These are phyloP conservation scores for Trypanosoma avium DNA, from an alignment of 208 protist genomes.

Conservation along the genomic window DNA sequence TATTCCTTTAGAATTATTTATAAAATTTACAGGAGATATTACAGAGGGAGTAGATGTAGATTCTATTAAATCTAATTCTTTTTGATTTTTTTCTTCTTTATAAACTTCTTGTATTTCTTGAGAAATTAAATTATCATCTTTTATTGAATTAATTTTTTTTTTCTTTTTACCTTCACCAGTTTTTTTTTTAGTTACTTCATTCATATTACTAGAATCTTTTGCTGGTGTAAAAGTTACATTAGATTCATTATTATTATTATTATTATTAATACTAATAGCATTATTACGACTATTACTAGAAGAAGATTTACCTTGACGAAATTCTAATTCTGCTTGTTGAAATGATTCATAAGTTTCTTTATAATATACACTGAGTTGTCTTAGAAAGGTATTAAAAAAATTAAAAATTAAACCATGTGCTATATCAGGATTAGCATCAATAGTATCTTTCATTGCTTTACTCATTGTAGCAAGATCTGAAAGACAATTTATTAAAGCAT, in stretches of 20 bases:
- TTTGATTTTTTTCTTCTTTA: too few relatives aligned
- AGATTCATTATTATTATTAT: too few relatives aligned
- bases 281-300: background rate
- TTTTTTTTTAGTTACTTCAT: background rate
- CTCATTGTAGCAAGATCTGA: slow-evolving; percentile 61
- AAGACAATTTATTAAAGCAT: slow-evolving; percentile 45
- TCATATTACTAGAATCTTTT: too few relatives aligned
- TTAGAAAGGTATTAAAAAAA: slow-evolving; percentile 61
- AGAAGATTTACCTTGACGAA: slow-evolving; percentile 2
- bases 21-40: too few relatives aligned
- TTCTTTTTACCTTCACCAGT: slow-evolving; percentile 5
- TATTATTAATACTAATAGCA: background rate
- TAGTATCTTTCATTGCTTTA: slow-evolving; percentile 61
- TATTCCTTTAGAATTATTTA: too few relatives aligned
- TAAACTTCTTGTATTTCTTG: too few relatives aligned
- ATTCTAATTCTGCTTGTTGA: slow-evolving; percentile 1
- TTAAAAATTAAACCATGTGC: slow-evolving; percentile 57
- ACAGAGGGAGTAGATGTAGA: too few relatives aligned
- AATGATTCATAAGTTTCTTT: slow-evolving; percentile 18
- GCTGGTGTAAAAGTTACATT: too few relatives aligned
- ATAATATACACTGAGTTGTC: slow-evolving; percentile 29
- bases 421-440: slow-evolving; percentile 46
- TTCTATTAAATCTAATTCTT: too few relatives aligned
- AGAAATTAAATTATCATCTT: too few relatives aligned
- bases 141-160: background rate